phyloP scores from a whole-genome alignment of 2,329 filamentous ascomycete species.

The Cadophora sp. region DNA sequence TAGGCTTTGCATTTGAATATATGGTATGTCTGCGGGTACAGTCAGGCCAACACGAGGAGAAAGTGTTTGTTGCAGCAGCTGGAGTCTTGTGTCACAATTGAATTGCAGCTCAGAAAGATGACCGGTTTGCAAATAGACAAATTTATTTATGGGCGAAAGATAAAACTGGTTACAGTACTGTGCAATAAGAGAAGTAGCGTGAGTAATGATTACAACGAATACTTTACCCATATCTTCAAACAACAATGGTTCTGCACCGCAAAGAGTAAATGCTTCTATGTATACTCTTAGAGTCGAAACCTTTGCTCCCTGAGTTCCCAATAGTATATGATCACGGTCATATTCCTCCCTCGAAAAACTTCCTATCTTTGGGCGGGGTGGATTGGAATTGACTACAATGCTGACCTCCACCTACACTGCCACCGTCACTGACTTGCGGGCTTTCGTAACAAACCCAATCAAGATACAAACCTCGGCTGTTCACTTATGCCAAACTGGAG shows the following conservation, averaged over 20 bases:
- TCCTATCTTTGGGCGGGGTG: not conserved
- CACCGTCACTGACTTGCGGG: not conserved
- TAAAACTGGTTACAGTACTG: too few relatives aligned
- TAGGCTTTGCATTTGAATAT: not conserved
- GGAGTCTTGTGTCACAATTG: too few relatives aligned
- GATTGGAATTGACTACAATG: not conserved
- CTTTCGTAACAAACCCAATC: constrained; percentile 1
- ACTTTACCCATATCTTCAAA: too few relatives aligned
- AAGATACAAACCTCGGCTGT: not conserved
- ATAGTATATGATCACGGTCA: not conserved
- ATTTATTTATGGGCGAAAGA: too few relatives aligned
- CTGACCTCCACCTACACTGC: not conserved
- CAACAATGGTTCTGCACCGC: not conserved
- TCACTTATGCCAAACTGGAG: not conserved
- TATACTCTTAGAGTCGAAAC: not conserved
- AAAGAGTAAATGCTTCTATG: not conserved
- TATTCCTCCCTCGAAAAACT: not conserved
- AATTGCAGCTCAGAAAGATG: not conserved
- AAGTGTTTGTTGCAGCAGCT: not conserved
- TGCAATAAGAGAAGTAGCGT: too few relatives aligned
- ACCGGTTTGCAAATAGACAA: not conserved
- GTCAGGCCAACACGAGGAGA: not conserved
- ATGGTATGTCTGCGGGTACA: not conserved
- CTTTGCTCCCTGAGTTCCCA: not conserved
- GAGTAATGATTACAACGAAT: too few relatives aligned